Evolutionary conservation across 2,329 filamentous ascomycete species (phyloP), one percentile per base, ranked within the genome.

Genomic region (Clarireedia paspali): DNA sequence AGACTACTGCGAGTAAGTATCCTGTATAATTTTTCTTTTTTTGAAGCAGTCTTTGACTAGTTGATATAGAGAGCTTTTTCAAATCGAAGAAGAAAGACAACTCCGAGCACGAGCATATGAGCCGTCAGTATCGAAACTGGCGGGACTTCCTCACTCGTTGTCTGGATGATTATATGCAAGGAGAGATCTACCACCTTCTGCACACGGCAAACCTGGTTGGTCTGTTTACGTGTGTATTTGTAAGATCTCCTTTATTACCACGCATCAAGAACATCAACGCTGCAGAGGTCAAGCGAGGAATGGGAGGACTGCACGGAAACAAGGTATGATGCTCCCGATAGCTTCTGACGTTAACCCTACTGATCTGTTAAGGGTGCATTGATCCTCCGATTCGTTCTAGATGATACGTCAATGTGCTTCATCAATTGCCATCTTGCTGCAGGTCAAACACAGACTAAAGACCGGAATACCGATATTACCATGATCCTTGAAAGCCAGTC

Each of bases 341-440:
- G 17, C 24, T 30, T 39, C 34, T 34, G 26, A 23, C 15, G 9
- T 14, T 50, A 27, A 6, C 38, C 42, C 39, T 27, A 20, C 60
- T 67, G 34, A 66, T 40, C 38, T 17, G 26, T 40, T 6, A 58
- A 81, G 76, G 94, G 94, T 60, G 94, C 91, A 20, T 82, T 97
- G 38, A 80, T 95, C 38, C 80, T 96, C 40, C 88, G 94, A n/a
- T 96, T 99, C 72, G 80, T 91, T 65, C 74, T 99, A 2, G 94
- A 99, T 67, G 91, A 99, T 70, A 94, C 87, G 50, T 96, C 92
- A 1, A 73, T 99, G 38, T 99, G 94, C 73, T 92, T 99, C 71
- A 82, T 97, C 73, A 99, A 99, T 69, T 99, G 94, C 70, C 94
- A 99, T 80, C 76, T 99, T 57, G 94, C 94, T 17, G 94, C 94